Conservation (phyloP, 2,329 filamentous ascomycete species). For the Monilinia laxa region DNA sequence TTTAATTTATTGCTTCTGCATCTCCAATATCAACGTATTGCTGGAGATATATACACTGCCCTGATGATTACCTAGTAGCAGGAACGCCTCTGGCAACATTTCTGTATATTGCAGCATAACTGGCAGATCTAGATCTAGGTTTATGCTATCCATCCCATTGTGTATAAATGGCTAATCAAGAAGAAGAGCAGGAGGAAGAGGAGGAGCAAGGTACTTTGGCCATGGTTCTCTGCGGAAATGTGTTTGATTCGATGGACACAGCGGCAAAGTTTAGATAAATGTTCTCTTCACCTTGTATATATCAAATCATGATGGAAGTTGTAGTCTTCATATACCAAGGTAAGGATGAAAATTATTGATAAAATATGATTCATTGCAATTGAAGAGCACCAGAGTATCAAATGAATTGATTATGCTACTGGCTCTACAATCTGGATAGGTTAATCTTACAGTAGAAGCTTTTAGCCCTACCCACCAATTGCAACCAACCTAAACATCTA, state of each 20-base stretch:
- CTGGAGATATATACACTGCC: neutral
- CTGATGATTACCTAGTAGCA: conserved; percentile 2
- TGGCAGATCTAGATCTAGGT: neutral
- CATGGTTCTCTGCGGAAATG: conserved; percentile 2
- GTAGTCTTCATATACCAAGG: neutral
- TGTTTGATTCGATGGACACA: neutral
- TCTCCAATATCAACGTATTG: neutral
- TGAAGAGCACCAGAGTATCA: too few relatives aligned
- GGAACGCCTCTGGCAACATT: neutral
- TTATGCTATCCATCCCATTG: neutral
- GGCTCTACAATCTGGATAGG: too few relatives aligned
- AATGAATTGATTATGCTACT: too few relatives aligned
- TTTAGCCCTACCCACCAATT: too few relatives aligned
- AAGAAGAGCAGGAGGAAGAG: neutral
- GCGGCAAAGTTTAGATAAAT: neutral
- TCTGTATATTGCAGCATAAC: neutral
- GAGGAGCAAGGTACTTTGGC: neutral
- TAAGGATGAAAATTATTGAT: neutral
- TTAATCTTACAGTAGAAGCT: too few relatives aligned
- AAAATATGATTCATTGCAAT: neutral
- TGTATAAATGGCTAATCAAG: neutral
- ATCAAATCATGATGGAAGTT: neutral
- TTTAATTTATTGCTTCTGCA: neutral
- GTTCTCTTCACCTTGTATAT: neutral
- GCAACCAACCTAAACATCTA: too few relatives aligned